Conservation (phyloP, 2,329 filamentous ascomycete species). For the Chrysosporium queenslandicum region DNA sequence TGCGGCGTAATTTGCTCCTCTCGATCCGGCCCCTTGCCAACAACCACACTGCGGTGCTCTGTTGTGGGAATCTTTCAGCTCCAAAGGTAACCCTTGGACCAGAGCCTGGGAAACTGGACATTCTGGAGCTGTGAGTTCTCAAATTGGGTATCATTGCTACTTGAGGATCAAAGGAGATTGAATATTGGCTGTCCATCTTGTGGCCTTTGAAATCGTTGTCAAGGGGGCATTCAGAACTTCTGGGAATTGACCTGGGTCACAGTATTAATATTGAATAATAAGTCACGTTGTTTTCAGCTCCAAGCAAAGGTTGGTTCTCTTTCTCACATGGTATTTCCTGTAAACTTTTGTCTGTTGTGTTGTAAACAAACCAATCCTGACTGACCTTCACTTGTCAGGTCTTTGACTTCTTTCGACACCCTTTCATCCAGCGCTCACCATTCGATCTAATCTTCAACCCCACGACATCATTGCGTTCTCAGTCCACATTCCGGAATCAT, state of each 20-base stretch:
- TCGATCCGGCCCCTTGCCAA: not conserved
- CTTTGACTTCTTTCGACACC: not conserved
- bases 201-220: not conserved
- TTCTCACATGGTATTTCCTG: not conserved
- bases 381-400: not conserved
- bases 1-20: too few relatives aligned
- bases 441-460: not conserved
- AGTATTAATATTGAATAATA: not conserved
- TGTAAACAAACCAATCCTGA: slow-evolving; percentile 3
- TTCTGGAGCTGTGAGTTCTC: not conserved
- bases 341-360: slow-evolving; percentile 2
- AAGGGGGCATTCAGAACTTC: not conserved
- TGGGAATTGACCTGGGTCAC: not conserved
- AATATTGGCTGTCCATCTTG: not conserved
- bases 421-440: not conserved
- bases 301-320: not conserved
- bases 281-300: not conserved
- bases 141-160: not conserved
- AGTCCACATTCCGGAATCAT: not conserved
- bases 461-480: not conserved
- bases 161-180: not conserved
- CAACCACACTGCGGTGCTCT: not conserved
- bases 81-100: not conserved
- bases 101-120: not conserved
- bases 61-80: not conserved